Evolutionary conservation across 2,329 filamentous ascomycete species (phyloP), one percentile per base, ranked within the genome.

Genomic region (Mycosphaerella arachidis): DNA sequence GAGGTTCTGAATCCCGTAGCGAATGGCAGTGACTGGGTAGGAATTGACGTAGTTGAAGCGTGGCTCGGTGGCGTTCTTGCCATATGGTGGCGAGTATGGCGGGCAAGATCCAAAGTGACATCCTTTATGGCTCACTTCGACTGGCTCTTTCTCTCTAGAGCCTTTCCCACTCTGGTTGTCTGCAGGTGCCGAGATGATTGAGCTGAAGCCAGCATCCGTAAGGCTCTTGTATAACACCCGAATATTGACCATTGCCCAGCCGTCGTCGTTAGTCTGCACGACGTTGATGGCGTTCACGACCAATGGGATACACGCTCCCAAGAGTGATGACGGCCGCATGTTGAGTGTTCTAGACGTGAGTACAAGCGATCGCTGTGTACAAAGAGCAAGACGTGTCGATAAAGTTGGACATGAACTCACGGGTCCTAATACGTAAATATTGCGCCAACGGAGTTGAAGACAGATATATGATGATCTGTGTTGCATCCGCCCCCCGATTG

Each of bases 41-140:
- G 84, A 86, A 76, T 90, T 90, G 60, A 90, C 87, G 78, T 87
- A 90, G 78, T 70, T 87, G 50, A 89, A 78, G 5, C 82, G 81
- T 0, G 83, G 77, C 60, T 83, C 77, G 0, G 81, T 81, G 9
- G 76, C 73, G 68, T 90, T 87, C 65, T 74, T 72, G 43, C 87
- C 87, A 16, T 78, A 77, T 1, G 85, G 75, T 1, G 82, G 81
- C 67, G 81, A 84, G 65, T 79, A 77, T 9, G 79, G 74, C 0
- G 84, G 77, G 68, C 88, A 91, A 68, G 82, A 86, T 70, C 82
- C 69, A 73, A 82, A 89, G 61, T 87, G 74, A 70, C 88, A 91
- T 0, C 68, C 68, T 20, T 55, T 35, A 13, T 27, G 20, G 10
- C 64, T 66, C 0, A 70, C 66, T 13, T 56, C 31, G 5, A 46